Percentiles rank a stretch among this genome's conserved stretches.
Conservation (phyloP, 345 rosid species). For the Kernera saxatilis region DNA sequence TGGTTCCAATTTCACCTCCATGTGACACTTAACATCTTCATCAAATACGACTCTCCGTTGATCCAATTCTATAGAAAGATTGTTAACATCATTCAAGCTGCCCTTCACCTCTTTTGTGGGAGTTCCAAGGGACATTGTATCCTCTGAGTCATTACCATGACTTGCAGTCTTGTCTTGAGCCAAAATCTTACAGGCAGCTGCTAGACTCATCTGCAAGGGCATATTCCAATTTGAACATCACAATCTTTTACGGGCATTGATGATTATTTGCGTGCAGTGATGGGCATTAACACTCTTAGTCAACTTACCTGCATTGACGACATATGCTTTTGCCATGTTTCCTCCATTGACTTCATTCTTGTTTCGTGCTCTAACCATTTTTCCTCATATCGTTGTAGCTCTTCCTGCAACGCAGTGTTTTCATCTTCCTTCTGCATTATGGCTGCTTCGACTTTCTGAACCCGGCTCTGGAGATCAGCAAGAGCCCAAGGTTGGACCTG, state of each 20-base stretch:
- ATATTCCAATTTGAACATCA: not conserved
- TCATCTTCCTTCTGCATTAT: slow-evolving; percentile 73
- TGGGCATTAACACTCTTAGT: not conserved
- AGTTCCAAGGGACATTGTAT: slow-evolving; percentile 50
- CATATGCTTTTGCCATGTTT: slow-evolving; percentile 87
- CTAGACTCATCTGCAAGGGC: slow-evolving; percentile 57
- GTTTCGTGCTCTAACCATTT: slow-evolving; percentile 72
- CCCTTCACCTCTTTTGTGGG: slow-evolving; percentile 57
- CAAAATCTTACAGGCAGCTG: slow-evolving; percentile 63
- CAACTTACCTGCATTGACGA: slow-evolving; percentile 57
- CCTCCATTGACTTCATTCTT: slow-evolving; percentile 89
- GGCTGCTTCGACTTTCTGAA: slow-evolving; percentile 59
- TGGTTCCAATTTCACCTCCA: slow-evolving; percentile 37
- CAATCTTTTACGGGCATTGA: not conserved
- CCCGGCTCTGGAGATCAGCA: slow-evolving; percentile 64
- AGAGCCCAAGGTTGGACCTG: slow-evolving; percentile 44
- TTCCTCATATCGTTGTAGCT: slow-evolving; percentile 55
- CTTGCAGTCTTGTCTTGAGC: slow-evolving; percentile 40
- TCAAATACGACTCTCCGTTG: slow-evolving; percentile 52
- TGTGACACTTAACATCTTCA: slow-evolving; percentile 45
- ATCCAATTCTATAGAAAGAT: slow-evolving; percentile 57
- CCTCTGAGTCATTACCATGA: slow-evolving; percentile 57
- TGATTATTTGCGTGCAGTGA: not conserved
- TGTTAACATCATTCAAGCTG: slow-evolving; percentile 34
- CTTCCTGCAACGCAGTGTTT: slow-evolving; percentile 59